Base-by-base conservation (phyloP, 1,139 yeast species). In the Yamadazyma dushanensis region DNA sequence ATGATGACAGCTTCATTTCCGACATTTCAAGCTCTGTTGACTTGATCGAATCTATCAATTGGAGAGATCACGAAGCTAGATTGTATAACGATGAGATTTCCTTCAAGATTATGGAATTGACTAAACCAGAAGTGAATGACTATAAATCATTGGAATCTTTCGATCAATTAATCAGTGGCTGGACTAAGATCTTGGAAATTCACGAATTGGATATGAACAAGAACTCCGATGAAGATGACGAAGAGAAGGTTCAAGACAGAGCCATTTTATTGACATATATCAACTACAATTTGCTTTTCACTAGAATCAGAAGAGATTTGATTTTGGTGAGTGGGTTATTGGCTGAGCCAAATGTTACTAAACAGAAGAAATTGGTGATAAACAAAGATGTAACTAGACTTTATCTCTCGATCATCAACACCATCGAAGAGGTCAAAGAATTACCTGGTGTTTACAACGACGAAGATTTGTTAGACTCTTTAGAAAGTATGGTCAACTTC, bases 381-480 rank as follows among this genome's bases (percentile, higher is more conserved):
- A 57, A 66, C 41, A 68, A 71, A 38, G 82, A 78, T 45, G 57
- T 63, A 5, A 56, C 70, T 30, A 71, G 81, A 42, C 58, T 80
- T 36, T 76, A 69, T 47, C 74, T 69, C 38, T 65, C 72, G 10
- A 72, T 80, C 33, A 54, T 73, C 14, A 34, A 65, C 21, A 72
- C 78, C 24, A 59, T 82, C 19, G 62, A 61, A 5, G 83, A 83
- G 47, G 60, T 88, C 33, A 69, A 75, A 51, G 95, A 87, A 43
- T 70, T 90, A 36, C 96, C 97, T 0, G 97, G 97, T 69, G 95
- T 90, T 16, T 80, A 83, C 53, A 85, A 86, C 40, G 96, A 88
- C 53, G 94, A 85, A 37, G 82, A 75, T 22, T 68, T 90, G 37
- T 57, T 65, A 44, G 59, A 63, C 13, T 76, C 85, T 9, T 65